Base-by-base conservation (phyloP, 1,284 basidiomycete genomes). In the Pseudomicrostroma phylloplanum region DNA sequence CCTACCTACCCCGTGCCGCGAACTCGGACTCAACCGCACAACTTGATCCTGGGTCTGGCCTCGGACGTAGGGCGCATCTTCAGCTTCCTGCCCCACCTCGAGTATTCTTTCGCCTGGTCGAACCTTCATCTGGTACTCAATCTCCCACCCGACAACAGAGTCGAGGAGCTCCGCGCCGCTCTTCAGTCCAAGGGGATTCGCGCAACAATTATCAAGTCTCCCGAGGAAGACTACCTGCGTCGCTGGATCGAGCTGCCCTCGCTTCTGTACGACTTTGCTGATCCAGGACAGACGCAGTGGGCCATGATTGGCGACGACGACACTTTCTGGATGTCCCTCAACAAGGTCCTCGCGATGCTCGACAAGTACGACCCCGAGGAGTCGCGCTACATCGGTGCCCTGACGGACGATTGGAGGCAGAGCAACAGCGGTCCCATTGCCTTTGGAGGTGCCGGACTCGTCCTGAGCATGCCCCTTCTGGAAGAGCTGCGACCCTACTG, bases 371-470 rank as follows among this genome's bases (percentile, higher is more conserved):
- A 59, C 55, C n/a, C n/a, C 2, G 23, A 25, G 17, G 12, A 51
- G 23, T 17, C 23, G 19, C 49, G 40, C 46, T 59, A 59, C 55
- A 26, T 59, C 26, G 58, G 58, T 30, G 42, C 41, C 11, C 46
- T 59, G 19, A 55, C 58, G 2, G 58, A 59, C 25, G 58, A 59
- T 30, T 54, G 51, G 19, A 8, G 58, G n/a, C 58, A 59, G 55
- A 40, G 26, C 15, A 13, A 12, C 21, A n/a, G 21, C 17, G 58
- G 58, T 23, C 30, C 57, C 13, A 55, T 49, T 57, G 58, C 58
- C 39, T 59, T 26, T 57, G 58, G 58, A 15, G 58, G 58, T 13
- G 58, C 56, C 26, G 58, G 58, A 13, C 55, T 59, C 23, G 30
- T 51, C 36, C 26, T 59, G n/a, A 53, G 36, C 4, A 51, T 51